Percentiles rank a stretch among this genome's conserved stretches.
Conservation (phyloP, 768 basidiomycete genomes). For the Butyriboletus loyo region DNA sequence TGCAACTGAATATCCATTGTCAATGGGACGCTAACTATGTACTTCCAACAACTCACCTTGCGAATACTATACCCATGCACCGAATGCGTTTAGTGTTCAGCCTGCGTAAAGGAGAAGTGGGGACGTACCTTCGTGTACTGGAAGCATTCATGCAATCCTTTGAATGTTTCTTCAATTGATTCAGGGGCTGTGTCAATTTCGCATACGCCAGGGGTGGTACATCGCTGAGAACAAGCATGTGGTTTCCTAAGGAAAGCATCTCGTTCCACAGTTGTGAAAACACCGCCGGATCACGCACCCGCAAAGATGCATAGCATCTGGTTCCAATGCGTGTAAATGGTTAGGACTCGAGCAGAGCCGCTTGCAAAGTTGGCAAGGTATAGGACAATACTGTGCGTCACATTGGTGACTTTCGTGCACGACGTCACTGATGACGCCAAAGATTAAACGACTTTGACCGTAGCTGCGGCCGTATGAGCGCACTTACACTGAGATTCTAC, state of each 20-base stretch:
- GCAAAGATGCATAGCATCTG: constrained; percentile 49
- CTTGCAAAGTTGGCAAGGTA: constrained; percentile 53
- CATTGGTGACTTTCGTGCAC: constrained; percentile 49
- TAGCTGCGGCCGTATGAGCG: not conserved
- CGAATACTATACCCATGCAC: constrained; percentile 39
- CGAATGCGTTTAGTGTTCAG: not conserved
- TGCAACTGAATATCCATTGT: constrained; percentile 32
- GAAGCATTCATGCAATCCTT: constrained; percentile 56
- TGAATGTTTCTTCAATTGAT: constrained; percentile 59
- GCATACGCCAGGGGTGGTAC: constrained; percentile 49
- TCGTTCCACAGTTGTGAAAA: constrained; percentile 6
- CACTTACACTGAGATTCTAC: constrained; percentile 40
- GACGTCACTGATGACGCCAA: constrained; percentile 37
- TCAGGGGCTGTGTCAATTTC: constrained; percentile 55
- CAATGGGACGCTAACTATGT: not conserved
- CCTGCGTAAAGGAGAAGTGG: not conserved
- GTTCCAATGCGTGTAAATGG: constrained; percentile 52
- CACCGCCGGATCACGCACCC: constrained; percentile 38
- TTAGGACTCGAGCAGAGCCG: constrained; percentile 43
- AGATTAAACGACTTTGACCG: not conserved
- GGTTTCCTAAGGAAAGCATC: constrained; percentile 31
- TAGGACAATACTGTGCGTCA: constrained; percentile 49
- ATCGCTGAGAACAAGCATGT: constrained; percentile 47
- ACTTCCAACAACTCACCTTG: constrained; percentile 38
- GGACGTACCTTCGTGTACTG: constrained; percentile 55